phyloP scores from a whole-genome alignment of 768 basidiomycete species.

The Tephrocybe sp. region DNA sequence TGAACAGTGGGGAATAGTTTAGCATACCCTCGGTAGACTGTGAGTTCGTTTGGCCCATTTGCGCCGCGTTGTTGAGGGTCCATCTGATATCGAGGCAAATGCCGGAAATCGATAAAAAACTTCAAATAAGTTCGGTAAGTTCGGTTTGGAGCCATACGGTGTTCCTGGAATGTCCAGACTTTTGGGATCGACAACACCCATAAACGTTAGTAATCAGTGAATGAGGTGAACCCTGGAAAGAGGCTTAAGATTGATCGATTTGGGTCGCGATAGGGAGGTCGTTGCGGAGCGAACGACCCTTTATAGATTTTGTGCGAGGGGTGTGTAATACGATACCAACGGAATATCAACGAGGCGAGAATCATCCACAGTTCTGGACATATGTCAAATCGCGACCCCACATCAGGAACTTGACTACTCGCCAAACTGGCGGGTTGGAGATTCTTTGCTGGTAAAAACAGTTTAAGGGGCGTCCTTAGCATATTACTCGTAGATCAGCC shows the following conservation, averaged over 20 bases:
- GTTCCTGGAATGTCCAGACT: constrained; percentile 1
- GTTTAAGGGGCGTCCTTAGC: constrained; percentile 33
- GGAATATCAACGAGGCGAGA: constrained; percentile 31
- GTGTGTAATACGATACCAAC: constrained; percentile 21
- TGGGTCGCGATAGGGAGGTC: constrained; percentile 12
- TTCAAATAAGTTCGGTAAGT: constrained; percentile 6
- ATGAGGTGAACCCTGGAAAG: constrained; percentile 5
- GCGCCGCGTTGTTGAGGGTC: constrained; percentile 11
- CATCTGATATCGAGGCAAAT: constrained; percentile 11
- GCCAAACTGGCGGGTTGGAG: constrained; percentile 41
- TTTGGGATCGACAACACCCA: constrained; percentile 3
- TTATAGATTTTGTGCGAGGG: constrained; percentile 43
- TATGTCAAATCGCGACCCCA: constrained; percentile 43
- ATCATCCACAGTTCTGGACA: constrained; percentile 47
- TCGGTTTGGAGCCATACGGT: constrained; percentile 8
- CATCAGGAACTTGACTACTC: constrained; percentile 42
- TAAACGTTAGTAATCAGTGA: constrained; percentile 14
- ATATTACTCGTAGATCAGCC: constrained; percentile 41
- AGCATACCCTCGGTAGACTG: constrained; percentile 24
- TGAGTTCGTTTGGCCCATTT: constrained; percentile 15
- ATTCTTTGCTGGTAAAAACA: constrained; percentile 32
- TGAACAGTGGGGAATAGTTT: constrained; percentile 9
- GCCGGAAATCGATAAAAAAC: constrained; percentile 4
- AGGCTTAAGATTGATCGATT: constrained; percentile 17
- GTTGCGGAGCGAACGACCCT: constrained; percentile 28